A percentile compares a stretch with the other conserved stretches of the same genome.
These are phyloP conservation scores for Myrica gale DNA, from an alignment of 306 rosid species.

Conservation along the genomic window DNA sequence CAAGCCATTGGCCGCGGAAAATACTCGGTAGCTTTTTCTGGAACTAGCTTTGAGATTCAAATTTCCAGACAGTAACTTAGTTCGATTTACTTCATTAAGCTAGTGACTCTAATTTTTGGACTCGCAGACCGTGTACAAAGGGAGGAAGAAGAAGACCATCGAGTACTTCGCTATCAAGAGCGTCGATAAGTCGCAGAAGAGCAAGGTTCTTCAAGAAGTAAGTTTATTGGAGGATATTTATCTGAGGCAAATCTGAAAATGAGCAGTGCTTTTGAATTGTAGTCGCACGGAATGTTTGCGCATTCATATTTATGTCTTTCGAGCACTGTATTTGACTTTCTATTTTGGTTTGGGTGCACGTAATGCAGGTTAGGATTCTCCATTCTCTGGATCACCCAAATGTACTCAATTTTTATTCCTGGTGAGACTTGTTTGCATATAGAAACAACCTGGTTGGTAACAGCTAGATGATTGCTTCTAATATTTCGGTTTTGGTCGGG, in stretches of 20 bases:
- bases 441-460: neutral
- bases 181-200: constrained; percentile 86
- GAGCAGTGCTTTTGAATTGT: too few species aligned
- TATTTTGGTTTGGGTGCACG: neutral
- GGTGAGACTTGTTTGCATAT: constrained; percentile 43
- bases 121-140: constrained; percentile 85
- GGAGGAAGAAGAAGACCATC: constrained; percentile 95
- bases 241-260: constrained; percentile 6
- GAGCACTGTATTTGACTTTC: neutral
- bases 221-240: constrained; percentile 14
- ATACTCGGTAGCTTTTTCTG: constrained; percentile 58
- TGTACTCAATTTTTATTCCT: constrained; percentile 71
- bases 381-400: constrained; percentile 79
- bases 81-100: constrained; percentile 1
- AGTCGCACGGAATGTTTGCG: too few species aligned
- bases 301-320: neutral
- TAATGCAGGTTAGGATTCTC: constrained; percentile 82
- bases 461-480: neutral
- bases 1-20: constrained; percentile 97
- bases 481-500: neutral
- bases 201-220: constrained; percentile 92
- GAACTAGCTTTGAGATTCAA: neutral
- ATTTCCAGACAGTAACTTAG: neutral
- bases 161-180: constrained; percentile 93
- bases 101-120: neutral